phyloP scores from a whole-genome alignment of 2,329 filamentous ascomycete genomes.

The Gliomastix tumulicola region DNA sequence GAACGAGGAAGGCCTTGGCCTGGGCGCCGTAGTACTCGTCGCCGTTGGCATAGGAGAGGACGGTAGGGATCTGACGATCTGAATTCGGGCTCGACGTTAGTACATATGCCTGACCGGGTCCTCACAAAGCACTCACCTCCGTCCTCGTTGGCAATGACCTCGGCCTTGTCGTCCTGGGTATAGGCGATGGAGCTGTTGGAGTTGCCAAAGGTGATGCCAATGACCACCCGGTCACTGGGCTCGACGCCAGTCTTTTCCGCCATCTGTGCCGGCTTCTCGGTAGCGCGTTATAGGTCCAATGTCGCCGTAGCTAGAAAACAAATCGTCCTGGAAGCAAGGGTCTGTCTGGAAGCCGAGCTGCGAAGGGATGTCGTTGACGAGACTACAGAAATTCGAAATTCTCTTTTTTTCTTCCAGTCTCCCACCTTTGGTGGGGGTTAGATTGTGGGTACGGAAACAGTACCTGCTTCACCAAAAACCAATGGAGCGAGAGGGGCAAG shows the following conservation, averaged over 20 bases:
- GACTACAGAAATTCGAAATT: too few relatives aligned
- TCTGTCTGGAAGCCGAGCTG: too few relatives aligned
- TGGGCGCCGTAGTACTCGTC: conserved; percentile 96
- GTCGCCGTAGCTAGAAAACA: too few relatives aligned
- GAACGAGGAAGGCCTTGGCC: conserved; percentile 87
- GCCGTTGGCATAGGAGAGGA: conserved; percentile 89
- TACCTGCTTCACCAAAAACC: too few relatives aligned
- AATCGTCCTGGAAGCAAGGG: too few relatives aligned
- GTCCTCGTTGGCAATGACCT: conserved; percentile 98
- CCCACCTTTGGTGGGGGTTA: too few relatives aligned
- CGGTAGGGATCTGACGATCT: conserved; percentile 96
- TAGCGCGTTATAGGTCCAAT: too few relatives aligned
- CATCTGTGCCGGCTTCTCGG: too few relatives aligned
- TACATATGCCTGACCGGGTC: neutral
- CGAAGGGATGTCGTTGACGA: too few relatives aligned
- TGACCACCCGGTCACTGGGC: conserved; percentile 61
- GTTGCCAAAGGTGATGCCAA: conserved; percentile 97
- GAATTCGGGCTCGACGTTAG: conserved; percentile 6
- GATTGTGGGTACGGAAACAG: too few relatives aligned
- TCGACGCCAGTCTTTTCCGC: conserved; percentile 34
- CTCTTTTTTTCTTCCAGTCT: too few relatives aligned
- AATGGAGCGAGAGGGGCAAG: too few relatives aligned
- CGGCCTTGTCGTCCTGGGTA: conserved; percentile 87
- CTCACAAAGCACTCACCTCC: conserved; percentile 68
- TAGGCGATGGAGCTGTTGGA: conserved; percentile 96